phyloP scores from a whole-genome alignment of 108 stramenopile genomes.

The Skeletonema grethae region DNA sequence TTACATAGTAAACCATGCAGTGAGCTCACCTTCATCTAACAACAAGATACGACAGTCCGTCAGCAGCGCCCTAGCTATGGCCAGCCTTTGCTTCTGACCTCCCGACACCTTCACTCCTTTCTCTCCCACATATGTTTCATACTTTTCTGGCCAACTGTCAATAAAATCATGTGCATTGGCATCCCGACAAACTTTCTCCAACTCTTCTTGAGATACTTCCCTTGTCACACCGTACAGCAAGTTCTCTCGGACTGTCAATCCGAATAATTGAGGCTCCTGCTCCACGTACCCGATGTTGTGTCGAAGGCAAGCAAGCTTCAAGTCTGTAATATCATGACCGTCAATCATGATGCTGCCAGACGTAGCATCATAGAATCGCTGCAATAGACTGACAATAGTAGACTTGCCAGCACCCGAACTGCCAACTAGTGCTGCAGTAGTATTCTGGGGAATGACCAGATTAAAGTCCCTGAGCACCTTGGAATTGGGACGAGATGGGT shows the following conservation, averaged over 20 bases:
- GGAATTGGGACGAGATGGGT: constrained; percentile 79
- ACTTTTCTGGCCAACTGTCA: constrained; percentile 66
- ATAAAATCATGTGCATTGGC: constrained; percentile 95
- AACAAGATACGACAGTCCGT: constrained; percentile 76
- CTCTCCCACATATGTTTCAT: constrained; percentile 88
- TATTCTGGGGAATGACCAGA: constrained; percentile 56
- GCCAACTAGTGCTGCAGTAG: constrained; percentile 78
- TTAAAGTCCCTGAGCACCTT: constrained; percentile 58
- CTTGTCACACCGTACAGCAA: constrained; percentile 80
- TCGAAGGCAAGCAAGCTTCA: constrained; percentile 86
- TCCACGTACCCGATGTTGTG: constrained; percentile 88
- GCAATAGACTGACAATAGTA: constrained; percentile 74
- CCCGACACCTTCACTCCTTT: constrained; percentile 82
- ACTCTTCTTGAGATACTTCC: constrained; percentile 81
- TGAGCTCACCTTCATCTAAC: constrained; percentile 76
- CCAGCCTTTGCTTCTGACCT: constrained; percentile 96
- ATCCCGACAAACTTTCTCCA: constrained; percentile 42
- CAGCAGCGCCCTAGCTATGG: constrained; percentile 86
- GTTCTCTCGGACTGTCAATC: constrained; percentile 86
- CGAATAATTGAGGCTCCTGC: constrained; percentile 94
- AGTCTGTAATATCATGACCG: constrained; percentile 75
- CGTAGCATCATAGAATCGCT: constrained; percentile 93
- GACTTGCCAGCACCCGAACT: constrained; percentile 76
- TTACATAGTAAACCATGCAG: neutral
- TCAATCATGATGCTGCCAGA: constrained; percentile 82